Base-by-base conservation (phyloP, 1,284 basidiomycete genomes). In the Rhodotorula sp. region DNA sequence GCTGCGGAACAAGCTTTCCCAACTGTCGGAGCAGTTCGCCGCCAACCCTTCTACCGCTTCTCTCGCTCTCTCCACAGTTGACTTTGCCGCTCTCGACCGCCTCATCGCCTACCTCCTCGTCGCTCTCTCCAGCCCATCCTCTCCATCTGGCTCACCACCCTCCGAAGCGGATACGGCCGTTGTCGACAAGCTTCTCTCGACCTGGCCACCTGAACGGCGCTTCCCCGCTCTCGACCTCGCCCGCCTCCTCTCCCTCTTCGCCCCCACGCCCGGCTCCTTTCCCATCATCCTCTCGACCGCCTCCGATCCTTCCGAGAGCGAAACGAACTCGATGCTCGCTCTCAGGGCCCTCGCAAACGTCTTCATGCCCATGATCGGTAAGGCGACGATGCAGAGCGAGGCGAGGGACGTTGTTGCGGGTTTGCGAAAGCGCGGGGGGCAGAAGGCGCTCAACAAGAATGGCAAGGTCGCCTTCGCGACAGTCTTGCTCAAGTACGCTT, bases 151-250 rank as follows among this genome's bases (percentile, higher is more conserved):
- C 2, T 44, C 60, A 3, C 19, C 53, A 5, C 63, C 71, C 4
- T 59, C 61, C 0, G 71, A 70, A 11, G 19, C 62, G 0, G 70
- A 75, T 46, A 54, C 48, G 3, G 54, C 67, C n/a, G 66, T 72
- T 10, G 83, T 94, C 48, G 82, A 88, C 36, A 83, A 84, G 48
- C 83, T 93, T 8, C 81, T 95, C 13, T 24, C 64, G 17, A 83
- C 86, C 30, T 99, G 95, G 94, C 91, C 91, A 0, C 79, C 85
- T 17, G 85, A 86, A 1, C 86, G 89, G 71, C 86, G 90, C 10
- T 95, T 96, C 81, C 95, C 95, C 66, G 92, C 94, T 4, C 87
- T 99, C 76, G 95, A 99, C 78, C 84, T 98, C 13, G 84, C 88
- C 58, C 88, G 95, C 39, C 83, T 93, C 39, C 81, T 95, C 15